Evolutionary conservation across 257 asterid genomes (phyloP).

Genomic region (Ballota nigra): DNA sequence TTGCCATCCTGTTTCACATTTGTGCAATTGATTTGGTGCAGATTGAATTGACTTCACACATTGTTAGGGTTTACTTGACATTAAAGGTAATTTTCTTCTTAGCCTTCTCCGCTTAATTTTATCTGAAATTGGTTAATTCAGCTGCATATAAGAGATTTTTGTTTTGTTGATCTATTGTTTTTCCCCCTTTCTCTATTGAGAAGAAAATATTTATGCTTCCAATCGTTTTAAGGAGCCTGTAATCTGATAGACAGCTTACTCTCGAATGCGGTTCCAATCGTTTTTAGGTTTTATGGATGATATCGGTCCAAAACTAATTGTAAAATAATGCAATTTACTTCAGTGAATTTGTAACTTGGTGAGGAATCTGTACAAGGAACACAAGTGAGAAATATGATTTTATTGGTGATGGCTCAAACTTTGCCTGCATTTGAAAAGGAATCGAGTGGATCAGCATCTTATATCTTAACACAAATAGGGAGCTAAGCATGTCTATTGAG

Average conservation of each 20-base stretch:
- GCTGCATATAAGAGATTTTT: not conserved
- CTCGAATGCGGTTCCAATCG: not conserved
- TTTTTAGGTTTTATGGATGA: not conserved
- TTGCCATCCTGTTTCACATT: not conserved
- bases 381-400: not conserved
- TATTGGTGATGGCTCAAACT: not conserved
- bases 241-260: not conserved
- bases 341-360: not conserved
- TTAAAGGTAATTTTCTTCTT: conserved; percentile 56
- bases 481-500: not conserved
- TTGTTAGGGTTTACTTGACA: conserved; percentile 80
- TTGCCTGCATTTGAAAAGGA: not conserved
- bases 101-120: not conserved
- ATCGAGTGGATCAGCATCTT: not conserved
- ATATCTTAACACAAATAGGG: not conserved
- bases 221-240: not conserved
- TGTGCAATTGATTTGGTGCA: conserved; percentile 37
- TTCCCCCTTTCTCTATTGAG: not conserved
- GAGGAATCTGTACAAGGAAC: not conserved
- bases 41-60: conserved; percentile 94
- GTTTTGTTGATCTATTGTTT: not conserved
- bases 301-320: conserved; percentile 5
- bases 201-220: not conserved
- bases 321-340: not conserved
- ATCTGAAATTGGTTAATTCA: not conserved